Evolutionary conservation across 2,329 filamentous ascomycete species (phyloP).

Genomic region (Clonostachys sp.): DNA sequence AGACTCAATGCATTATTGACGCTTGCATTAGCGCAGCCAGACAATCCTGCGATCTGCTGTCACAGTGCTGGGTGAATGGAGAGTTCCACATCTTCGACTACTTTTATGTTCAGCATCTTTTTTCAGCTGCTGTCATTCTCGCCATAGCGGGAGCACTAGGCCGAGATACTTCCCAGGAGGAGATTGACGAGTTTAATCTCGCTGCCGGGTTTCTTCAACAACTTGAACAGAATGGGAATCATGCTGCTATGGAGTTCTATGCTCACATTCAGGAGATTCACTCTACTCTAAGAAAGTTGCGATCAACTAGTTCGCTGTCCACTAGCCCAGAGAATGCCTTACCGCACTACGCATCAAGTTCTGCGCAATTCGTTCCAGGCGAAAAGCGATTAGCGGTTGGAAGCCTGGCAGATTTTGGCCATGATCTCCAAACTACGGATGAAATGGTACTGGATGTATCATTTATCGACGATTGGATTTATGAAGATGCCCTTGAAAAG

Average conservation of each 20-base stretch:
- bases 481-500: no score
- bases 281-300: no score
- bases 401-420: no score
- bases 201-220: conserved; percentile 29
- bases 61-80: conserved; percentile 38
- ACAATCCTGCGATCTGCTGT: conserved; percentile 34
- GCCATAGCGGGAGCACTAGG: conserved; percentile 32
- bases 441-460: no score
- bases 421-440: no score
- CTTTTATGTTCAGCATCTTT: conserved; percentile 39
- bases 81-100: conserved; percentile 41
- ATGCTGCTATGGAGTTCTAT: conserved; percentile 30
- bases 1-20: conserved; percentile 30
- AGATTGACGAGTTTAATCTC: conserved; percentile 31
- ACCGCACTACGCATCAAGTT: no score
- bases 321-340: no score
- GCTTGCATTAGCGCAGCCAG: conserved; percentile 38
- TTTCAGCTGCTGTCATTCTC: conserved; percentile 36
- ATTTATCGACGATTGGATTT: no score
- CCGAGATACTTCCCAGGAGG: conserved; percentile 22
- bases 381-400: no score
- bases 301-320: no score
- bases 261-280: not conserved
- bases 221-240: conserved; percentile 30
- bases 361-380: no score